Base-by-base conservation (phyloP, 1,284 basidiomycete genomes). In the Porodaedalea pini region DNA sequence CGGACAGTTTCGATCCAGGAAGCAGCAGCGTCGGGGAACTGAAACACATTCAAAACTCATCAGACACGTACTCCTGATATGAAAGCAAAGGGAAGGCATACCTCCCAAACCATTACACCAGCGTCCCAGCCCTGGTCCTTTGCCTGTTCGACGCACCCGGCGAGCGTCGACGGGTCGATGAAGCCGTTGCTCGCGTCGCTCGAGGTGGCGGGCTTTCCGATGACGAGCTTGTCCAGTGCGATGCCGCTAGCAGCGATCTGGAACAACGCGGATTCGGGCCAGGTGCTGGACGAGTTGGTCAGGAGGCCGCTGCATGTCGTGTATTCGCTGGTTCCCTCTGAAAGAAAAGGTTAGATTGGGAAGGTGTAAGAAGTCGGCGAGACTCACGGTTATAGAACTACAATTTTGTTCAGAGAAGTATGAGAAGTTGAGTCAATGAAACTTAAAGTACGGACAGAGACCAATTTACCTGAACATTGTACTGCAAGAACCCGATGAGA, bases 381-480 rank as follows among this genome's bases (percentile, higher is more conserved):
- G 19, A 69, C 75, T 63, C 60, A 83, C 83, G 83, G 66, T 86
- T 85, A 67, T 86, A 85, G 70, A 85, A 85, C 76, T 85, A 8
- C n/a, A n/a, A n/a, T n/a, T 34, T n/a, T 8, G 34, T 41, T 29
- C 8, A 11, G 19, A 17, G 32, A 27, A 17, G 31, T 40, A 36
- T 27, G 17, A 45, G 17, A 54, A 41, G 21, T 11, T 37, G 34
- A 51, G 31, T 5, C 32, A 49, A 23, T 51, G 4, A 37, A 29
- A n/a, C 34, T 37, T 25, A 23, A 25, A 21, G 15, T 19, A 34
- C 17, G 19, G n/a, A 51, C 17, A 23, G 11, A 37, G 21, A 27
- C 15, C 0, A n/a, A 23, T 45, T 55, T 63, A 77, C 75, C 66
- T 78, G 77, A 34, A 79, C 66, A 50, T 79, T 79, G 64, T 79